Conservation (phyloP, 208 protist species). For the Leptomonas pyrrhocoris region DNA sequence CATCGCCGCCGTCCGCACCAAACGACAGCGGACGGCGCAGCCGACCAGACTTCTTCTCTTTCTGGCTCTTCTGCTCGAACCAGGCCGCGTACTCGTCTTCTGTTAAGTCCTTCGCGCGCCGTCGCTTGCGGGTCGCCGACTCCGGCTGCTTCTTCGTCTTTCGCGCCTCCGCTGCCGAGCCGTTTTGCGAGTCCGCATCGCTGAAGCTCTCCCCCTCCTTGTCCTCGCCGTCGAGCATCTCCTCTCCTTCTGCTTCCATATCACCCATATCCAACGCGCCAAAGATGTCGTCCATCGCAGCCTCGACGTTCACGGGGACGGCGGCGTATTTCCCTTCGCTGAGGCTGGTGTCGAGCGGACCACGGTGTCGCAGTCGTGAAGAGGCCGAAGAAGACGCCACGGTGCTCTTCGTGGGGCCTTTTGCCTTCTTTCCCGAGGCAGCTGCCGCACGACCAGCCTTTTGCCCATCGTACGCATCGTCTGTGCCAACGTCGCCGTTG, state of each 20-base stretch:
- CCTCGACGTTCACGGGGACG: conserved; percentile 57
- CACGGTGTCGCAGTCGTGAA: conserved; percentile 66
- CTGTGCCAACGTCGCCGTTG: conserved; percentile 1
- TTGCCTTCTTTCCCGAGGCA: conserved; percentile 4
- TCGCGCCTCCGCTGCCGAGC: neutral
- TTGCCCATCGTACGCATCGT: too few species aligned
- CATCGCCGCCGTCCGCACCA: conserved; percentile 22
- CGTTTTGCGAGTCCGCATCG: neutral
- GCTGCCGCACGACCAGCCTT: neutral
- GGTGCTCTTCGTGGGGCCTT: neutral
- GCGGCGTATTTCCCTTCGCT: conserved; percentile 72
- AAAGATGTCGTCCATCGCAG: conserved; percentile 78
- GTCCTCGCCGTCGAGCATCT: conserved; percentile 29
- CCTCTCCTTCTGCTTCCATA: conserved; percentile 67
- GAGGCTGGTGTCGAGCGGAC: conserved; percentile 67
- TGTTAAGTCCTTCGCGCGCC: conserved; percentile 53
- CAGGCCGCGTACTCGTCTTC: conserved; percentile 80
- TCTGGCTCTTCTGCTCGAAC: conserved; percentile 54
- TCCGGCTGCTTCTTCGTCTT: conserved; percentile 2
- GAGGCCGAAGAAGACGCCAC: conserved; percentile 13
- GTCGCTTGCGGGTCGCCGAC: conserved; percentile 6
- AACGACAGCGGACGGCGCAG: conserved; percentile 25
- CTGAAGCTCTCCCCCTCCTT: conserved; percentile 19
- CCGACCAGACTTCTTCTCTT: conserved; percentile 26
- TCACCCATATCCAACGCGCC: conserved; percentile 77